phyloP scores from a whole-genome alignment of 495 filamentous ascomycete species.

The Clohesyomyces aquaticus region DNA sequence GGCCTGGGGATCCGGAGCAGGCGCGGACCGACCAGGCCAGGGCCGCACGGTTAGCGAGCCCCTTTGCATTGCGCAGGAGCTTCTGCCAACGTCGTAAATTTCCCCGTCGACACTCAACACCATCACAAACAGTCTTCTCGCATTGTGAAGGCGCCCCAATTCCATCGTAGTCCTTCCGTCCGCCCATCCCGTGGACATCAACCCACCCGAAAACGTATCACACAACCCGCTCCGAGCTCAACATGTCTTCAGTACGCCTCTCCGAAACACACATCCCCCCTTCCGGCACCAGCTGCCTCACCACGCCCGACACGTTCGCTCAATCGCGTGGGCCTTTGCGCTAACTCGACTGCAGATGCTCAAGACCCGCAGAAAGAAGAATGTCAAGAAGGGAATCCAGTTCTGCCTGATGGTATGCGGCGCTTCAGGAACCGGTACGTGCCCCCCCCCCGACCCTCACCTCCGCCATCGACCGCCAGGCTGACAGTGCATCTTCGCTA shows the following conservation, averaged over 20 bases:
- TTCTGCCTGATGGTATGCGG: slow-evolving; percentile 99
- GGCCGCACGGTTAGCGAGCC: slow-evolving; percentile 35
- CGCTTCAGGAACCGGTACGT: slow-evolving; percentile 93
- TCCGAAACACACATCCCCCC: slow-evolving; percentile 22
- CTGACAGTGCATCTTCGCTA: slow-evolving; percentile 45
- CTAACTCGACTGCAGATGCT: slow-evolving; percentile 47
- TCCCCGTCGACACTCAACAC: slow-evolving; percentile 36
- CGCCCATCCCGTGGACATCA: slow-evolving; percentile 9
- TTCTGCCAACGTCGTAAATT: slow-evolving; percentile 41
- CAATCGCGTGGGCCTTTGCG: slow-evolving; percentile 37
- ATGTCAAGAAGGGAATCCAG: slow-evolving; percentile 99
- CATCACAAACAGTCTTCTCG: slow-evolving; percentile 28
- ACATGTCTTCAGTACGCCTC: slow-evolving; percentile 38
- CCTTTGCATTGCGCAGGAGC: slow-evolving; percentile 41
- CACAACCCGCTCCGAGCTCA: slow-evolving; percentile 8
- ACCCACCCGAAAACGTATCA: slow-evolving; percentile 11
- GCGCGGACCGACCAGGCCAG: slow-evolving; percentile 18
- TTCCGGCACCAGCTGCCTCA: slow-evolving; percentile 17
- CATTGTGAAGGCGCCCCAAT: slow-evolving; percentile 6
- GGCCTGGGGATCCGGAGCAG: slow-evolving; percentile 3
- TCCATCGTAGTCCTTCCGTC: slow-evolving; percentile 18
- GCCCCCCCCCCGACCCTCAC: slow-evolving; percentile 4
- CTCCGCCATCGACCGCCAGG: not conserved
- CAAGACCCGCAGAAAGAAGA: slow-evolving; percentile 99
- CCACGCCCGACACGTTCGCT: slow-evolving; percentile 18